Evolutionary conservation across 768 basidiomycete species (phyloP), one percentile per base, ranked within the genome.

Genomic region (Suillus plorans): DNA sequence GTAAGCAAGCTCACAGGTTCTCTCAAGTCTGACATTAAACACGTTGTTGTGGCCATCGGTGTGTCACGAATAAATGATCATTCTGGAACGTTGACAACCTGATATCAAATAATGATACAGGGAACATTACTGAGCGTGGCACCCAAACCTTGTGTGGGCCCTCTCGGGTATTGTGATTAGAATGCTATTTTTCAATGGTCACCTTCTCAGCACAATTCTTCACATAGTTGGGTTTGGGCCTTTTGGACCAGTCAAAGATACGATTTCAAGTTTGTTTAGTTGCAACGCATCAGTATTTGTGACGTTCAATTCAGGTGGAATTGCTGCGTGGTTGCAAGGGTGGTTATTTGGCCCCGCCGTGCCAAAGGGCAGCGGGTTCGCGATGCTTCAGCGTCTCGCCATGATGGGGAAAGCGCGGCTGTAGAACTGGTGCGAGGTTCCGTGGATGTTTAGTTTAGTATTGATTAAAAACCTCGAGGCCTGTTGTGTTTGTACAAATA

Each of bases 211-310:
- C n/a, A n/a, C n/a, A n/a, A 20, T 80, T 9, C 60, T 78, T 8
- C 58, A 72, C 10, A 10, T 80, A 4, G 77, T 81, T 63, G 80
- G 79, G 16, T 79, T 80, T 60, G 74, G 75, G 0, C 74, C 75
- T 14, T 47, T 25, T 18, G 78, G 78, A 7, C 75, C 76, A 12
- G 68, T 71, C 1, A 75, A 78, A 75, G 76, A 77, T 76, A 50
- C 12, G 22, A 39, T 14, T 2, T n/a, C n/a, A n/a, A n/a, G n/a
- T n/a, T 42, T 16, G 20, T 42, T 12, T 57, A 9, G 25, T 37
- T 44, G 58, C 52, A 6, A 28, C 10, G 5, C 1, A n/a, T 45
- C 45, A 45, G 4, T 45, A 10, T 45, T 45, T 50, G 8, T 28
- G 7, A 53, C 28, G 25, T 53, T 53, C n/a, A n/a, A n/a, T 31